These are phyloP conservation scores for Durotheca rogersii DNA, from an alignment of 495 filamentous ascomycete species.

Conservation along the genomic window DNA sequence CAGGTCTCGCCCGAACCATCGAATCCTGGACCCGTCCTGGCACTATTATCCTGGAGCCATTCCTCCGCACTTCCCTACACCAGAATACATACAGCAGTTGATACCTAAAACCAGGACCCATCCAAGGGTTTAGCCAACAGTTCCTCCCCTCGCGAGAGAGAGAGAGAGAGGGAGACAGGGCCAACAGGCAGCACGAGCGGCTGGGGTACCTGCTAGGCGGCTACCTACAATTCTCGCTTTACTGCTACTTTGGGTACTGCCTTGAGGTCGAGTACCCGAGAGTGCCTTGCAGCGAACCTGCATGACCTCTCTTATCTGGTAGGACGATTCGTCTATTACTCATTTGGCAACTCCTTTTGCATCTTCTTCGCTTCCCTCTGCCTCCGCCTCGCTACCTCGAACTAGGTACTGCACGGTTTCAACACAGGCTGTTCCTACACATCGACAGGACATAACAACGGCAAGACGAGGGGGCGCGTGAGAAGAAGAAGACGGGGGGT, in stretches of 20 bases:
- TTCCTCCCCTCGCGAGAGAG: constrained; percentile 4
- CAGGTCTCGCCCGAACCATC: constrained; percentile 19
- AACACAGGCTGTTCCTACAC: constrained; percentile 4
- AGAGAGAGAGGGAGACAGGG: too few species aligned
- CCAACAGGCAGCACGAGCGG: too few species aligned
- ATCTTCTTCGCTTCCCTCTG: constrained; percentile 2
- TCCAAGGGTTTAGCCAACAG: constrained; percentile 20
- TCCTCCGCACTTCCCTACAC: constrained; percentile 13
- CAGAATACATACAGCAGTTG: background rate
- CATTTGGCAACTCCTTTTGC: constrained; percentile 7
- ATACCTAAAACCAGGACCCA: constrained; percentile 5
- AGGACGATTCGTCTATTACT: constrained; percentile 5
- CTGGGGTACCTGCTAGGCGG: too few species aligned
- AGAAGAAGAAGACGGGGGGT: too few species aligned
- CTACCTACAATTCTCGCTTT: too few species aligned
- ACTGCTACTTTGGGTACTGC: too few species aligned
- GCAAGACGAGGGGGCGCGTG: constrained; percentile 4
- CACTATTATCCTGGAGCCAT: constrained; percentile 28
- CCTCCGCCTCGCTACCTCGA: constrained; percentile 12
- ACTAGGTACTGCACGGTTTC: constrained; percentile 4
- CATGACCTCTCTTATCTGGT: constrained; percentile 27
- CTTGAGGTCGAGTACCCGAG: too few species aligned
- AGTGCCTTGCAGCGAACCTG: constrained; percentile 28
- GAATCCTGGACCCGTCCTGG: constrained; percentile 24
- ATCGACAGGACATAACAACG: constrained; percentile 20